These are phyloP conservation scores for Galerina marginata DNA, from an alignment of 768 basidiomycete species.

Conservation along the genomic window DNA sequence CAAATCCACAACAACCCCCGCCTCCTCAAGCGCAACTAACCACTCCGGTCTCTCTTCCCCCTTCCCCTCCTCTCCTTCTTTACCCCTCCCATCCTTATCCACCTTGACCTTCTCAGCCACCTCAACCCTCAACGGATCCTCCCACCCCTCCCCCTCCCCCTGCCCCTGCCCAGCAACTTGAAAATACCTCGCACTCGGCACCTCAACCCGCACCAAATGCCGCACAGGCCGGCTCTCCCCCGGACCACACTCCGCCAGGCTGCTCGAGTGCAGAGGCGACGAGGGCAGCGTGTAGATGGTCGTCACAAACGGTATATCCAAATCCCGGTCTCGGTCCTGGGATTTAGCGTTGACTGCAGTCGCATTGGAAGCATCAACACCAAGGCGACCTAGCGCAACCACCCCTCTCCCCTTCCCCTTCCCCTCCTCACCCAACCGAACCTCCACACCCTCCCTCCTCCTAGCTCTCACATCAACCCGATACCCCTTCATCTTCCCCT, in stretches of 20 bases:
- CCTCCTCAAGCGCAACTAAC: constrained; percentile 20
- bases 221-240: constrained; percentile 48
- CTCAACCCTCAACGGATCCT: constrained; percentile 37
- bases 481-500: constrained; percentile 18
- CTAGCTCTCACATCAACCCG: constrained; percentile 22
- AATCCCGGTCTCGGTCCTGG: constrained; percentile 11
- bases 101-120: not conserved
- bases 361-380: not conserved
- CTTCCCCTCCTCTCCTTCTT: constrained; percentile 26
- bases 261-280: constrained; percentile 81
- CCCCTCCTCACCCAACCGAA: not conserved
- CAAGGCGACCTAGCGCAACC: constrained; percentile 4
- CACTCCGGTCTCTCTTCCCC: constrained; percentile 27
- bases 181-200: constrained; percentile 86
- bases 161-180: constrained; percentile 52
- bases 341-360: not conserved
- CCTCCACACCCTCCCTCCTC: constrained; percentile 16
- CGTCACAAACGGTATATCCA: constrained; percentile 57
- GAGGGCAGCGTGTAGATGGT: constrained; percentile 79
- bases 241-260: constrained; percentile 47
- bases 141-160: constrained; percentile 53
- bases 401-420: constrained; percentile 5
- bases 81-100: constrained; percentile 10
- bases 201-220: constrained; percentile 76
- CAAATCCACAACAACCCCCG: constrained; percentile 18